A percentile compares a stretch with the other conserved stretches of the same genome.
Evolutionary conservation across 2,329 filamentous ascomycete genomes (phyloP).

Genomic region (Emydomyces testavorans): DNA sequence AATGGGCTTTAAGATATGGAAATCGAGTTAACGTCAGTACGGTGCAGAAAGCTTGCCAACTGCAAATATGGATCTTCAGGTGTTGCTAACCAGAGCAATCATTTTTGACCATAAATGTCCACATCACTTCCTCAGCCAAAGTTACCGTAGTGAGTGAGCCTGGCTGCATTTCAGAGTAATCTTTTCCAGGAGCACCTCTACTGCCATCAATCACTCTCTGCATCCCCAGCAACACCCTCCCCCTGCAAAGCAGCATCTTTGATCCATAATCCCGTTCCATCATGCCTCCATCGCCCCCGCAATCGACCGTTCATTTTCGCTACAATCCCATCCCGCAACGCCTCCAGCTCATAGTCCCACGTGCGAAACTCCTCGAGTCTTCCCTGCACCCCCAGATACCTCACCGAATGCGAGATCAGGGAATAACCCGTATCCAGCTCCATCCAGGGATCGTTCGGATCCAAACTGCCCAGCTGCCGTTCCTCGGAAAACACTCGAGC

Average conservation of each 20-base stretch:
- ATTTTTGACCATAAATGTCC: not conserved
- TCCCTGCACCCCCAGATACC: conserved; percentile 19
- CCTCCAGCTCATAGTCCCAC: conserved; percentile 25
- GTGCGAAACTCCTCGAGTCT: conserved; percentile 21
- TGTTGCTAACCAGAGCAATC: not conserved
- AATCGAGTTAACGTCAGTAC: not conserved
- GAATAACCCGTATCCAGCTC: conserved; percentile 44
- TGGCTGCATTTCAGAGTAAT: not conserved
- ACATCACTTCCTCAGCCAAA: too few species aligned
- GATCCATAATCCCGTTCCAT: conserved; percentile 25
- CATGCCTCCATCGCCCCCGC: conserved; percentile 23
- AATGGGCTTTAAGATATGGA: not conserved
- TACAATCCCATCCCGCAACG: conserved; percentile 23
- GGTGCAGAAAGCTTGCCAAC: too few species aligned
- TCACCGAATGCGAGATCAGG: conserved; percentile 33
- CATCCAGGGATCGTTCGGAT: conserved; percentile 41
- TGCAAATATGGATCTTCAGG: too few species aligned
- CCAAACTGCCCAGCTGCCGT: conserved; percentile 28
- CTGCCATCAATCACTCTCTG: not conserved
- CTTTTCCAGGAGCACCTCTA: too few species aligned
- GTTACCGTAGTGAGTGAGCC: not conserved
- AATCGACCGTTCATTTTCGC: conserved; percentile 21
- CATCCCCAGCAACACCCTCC: not conserved
- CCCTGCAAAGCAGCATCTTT: not conserved
- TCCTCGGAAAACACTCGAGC: conserved; percentile 28